These are phyloP conservation scores for Chiua sp. DNA, from an alignment of 1,284 basidiomycete species.

Conservation along the genomic window DNA sequence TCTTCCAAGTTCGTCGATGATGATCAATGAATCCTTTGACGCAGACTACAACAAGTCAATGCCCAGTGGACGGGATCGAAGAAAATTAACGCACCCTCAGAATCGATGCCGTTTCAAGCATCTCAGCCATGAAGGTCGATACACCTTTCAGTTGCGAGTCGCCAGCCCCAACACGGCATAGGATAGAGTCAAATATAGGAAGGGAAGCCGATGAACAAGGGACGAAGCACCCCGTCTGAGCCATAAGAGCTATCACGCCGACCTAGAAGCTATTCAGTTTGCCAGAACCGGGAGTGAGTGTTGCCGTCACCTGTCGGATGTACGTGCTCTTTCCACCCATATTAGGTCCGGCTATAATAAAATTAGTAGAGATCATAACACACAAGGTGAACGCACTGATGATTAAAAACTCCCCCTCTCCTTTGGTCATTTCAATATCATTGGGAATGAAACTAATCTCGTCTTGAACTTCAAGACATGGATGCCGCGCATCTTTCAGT, in stretches of 20 bases:
- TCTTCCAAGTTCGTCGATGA: slow-evolving; percentile 98
- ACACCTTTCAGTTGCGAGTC: slow-evolving; percentile 98
- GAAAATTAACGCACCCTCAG: slow-evolving; percentile 69
- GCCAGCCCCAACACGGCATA: slow-evolving; percentile 96
- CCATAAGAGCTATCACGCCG: slow-evolving; percentile 95
- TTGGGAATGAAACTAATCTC: slow-evolving; percentile 97
- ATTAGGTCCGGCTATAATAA: slow-evolving; percentile 81
- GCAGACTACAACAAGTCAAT: slow-evolving; percentile 65
- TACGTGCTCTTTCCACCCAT: slow-evolving; percentile 98
- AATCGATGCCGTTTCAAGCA: slow-evolving; percentile 98
- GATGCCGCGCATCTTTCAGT: slow-evolving; percentile 88
- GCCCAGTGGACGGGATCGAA: neutral
- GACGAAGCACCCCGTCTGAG: slow-evolving; percentile 95
- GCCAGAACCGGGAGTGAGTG: neutral
- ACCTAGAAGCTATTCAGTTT: slow-evolving; percentile 51
- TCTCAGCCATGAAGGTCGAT: slow-evolving; percentile 99
- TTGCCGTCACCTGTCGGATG: slow-evolving; percentile 71
- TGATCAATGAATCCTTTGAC: slow-evolving; percentile 92
- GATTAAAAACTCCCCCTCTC: slow-evolving; percentile 87
- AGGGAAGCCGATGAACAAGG: slow-evolving; percentile 89
- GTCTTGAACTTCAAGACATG: slow-evolving; percentile 96
- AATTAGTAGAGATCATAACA: slow-evolving; percentile 3
- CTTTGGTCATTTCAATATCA: slow-evolving; percentile 89
- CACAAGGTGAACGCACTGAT: slow-evolving; percentile 61
- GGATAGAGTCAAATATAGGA: slow-evolving; percentile 95